These are phyloP conservation scores for Ophiostoma sp. DNA, from an alignment of 2,329 filamentous ascomycete genomes.

Conservation along the genomic window DNA sequence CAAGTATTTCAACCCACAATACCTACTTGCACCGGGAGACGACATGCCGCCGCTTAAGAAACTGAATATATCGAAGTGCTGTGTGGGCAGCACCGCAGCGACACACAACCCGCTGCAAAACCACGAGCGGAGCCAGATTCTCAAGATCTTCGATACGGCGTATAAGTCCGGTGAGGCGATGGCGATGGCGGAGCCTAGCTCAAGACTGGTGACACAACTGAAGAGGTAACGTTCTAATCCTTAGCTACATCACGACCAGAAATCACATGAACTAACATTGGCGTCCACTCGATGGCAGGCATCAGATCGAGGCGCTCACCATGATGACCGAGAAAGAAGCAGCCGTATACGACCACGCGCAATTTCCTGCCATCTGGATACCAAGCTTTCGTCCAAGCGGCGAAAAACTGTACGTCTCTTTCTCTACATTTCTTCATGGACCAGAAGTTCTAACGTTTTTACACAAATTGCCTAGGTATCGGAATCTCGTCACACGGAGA, in stretches of 20 bases:
- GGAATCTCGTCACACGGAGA: background rate
- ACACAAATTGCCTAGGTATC: background rate
- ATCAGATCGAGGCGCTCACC: constrained; percentile 13
- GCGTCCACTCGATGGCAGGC: background rate
- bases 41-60: background rate
- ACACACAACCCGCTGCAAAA: background rate
- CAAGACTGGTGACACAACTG: background rate
- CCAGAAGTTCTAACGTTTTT: background rate
- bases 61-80: background rate
- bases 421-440: background rate
- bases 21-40: background rate
- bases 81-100: background rate
- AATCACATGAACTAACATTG: background rate
- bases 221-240: background rate
- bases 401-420: background rate
- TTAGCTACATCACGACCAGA: background rate
- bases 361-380: constrained; percentile 8
- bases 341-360: background rate
- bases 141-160: constrained; percentile 8
- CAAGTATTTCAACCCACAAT: constrained; percentile 12
- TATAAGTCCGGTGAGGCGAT: background rate
- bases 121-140: background rate
- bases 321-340: constrained; percentile 14
- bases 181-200: background rate
- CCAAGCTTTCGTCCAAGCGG: background rate